phyloP scores from a whole-genome alignment of 306 rosid species.

The Trifolium subterraneum region DNA sequence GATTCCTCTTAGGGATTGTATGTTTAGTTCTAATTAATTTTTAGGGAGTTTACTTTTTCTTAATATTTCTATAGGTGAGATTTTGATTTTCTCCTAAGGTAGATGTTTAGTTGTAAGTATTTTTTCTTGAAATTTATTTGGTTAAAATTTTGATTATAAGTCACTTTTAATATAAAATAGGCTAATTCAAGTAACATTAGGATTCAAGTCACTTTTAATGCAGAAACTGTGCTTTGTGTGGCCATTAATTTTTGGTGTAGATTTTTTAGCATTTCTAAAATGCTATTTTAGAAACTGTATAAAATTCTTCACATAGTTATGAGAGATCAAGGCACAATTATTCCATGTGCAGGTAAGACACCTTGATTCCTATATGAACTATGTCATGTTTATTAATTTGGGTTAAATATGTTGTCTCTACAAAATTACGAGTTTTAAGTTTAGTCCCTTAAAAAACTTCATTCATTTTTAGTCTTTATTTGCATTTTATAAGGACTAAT shows the following conservation, averaged over 20 bases:
- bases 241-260: neutral
- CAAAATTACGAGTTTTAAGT: no score
- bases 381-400: no score
- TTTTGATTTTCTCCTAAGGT: neutral
- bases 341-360: no score
- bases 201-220: neutral
- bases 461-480: no score
- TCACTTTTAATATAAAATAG: neutral
- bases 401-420: no score
- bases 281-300: no score
- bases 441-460: no score
- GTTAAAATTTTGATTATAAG: neutral
- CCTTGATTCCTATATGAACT: no score
- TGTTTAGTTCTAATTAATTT: neutral
- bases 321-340: no score
- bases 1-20: neutral
- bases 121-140: neutral
- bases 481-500: no score
- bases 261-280: neutral
- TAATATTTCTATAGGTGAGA: neutral
- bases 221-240: neutral
- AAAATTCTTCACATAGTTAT: no score
- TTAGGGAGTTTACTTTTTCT: neutral
- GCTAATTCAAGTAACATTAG: neutral
- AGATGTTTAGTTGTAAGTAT: neutral